These are phyloP conservation scores for Botrytis fabae DNA, from an alignment of 2,329 filamentous ascomycete species.

Conservation along the genomic window DNA sequence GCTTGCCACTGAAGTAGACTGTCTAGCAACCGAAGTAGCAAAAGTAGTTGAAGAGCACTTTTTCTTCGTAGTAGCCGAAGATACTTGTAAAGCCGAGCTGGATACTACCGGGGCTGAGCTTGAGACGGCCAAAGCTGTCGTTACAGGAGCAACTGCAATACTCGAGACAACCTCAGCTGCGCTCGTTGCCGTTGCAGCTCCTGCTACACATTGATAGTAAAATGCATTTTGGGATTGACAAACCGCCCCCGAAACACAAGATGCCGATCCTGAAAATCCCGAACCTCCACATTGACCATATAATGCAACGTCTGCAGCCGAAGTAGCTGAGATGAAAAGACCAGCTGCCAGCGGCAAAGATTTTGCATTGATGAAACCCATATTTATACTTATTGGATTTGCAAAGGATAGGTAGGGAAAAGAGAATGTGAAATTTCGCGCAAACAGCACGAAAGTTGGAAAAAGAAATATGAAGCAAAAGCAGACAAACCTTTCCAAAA, in stretches of 20 bases:
- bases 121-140: neutral
- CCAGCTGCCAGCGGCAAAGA: slow-evolving; percentile 3
- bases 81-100: neutral
- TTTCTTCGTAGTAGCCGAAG: neutral
- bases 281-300: slow-evolving; percentile 36
- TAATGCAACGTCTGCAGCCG: slow-evolving; percentile 12
- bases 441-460: neutral
- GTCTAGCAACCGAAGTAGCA: neutral
- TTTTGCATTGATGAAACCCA: neutral
- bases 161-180: neutral
- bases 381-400: neutral
- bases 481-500: neutral
- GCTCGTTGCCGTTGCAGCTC: neutral
- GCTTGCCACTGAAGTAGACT: neutral
- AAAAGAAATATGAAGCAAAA: neutral
- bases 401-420: neutral
- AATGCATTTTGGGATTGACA: slow-evolving; percentile 18
- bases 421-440: neutral
- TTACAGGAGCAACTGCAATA: neutral
- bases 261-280: slow-evolving; percentile 37
- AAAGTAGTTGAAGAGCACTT: slow-evolving; percentile 1
- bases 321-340: neutral
- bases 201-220: slow-evolving; percentile 16
- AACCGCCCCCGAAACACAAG: slow-evolving; percentile 37
- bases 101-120: neutral